Evolutionary conservation across 495 filamentous ascomycete genomes (phyloP), one percentile per base, ranked within the genome.

Genomic region (Hypomontagnella submonticulosa): DNA sequence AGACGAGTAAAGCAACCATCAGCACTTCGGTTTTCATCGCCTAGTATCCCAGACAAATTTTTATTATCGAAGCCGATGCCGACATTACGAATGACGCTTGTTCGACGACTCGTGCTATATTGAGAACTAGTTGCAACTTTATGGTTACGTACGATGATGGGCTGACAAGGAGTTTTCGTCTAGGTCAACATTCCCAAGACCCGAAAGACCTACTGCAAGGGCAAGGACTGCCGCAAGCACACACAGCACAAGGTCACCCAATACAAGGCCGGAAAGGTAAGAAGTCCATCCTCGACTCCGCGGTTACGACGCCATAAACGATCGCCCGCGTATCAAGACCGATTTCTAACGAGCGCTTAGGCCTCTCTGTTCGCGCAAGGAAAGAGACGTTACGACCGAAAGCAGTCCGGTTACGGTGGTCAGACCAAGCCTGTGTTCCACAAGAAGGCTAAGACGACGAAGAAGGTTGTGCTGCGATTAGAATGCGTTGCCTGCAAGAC

Each of bases 391-490:
- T 99, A 99, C 87, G 95, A 98, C 85, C 90, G 96, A 78, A 99
- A 99, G 86, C 96, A 99, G 86, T 92, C 89, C 76, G 91, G 95
- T 88, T 99, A 97, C 84, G 95, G 96, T 89, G 95, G 95, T 90
- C 95, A 99, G 85, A 99, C 95, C 67, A 99, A 99, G 85, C 71
- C 71, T 37, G 71, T 74, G 52, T 74, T 99, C 90, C 94, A 97
- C 90, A 98, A 98, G 89, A 97, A 97, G 87, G 96, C 96, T 66
- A 99, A 99, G 90, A 98, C 96, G 68, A 99, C 96, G 74, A 99
- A 98, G 89, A 99, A 99, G 90, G 89, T 99, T 71, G 96, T 99
- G 78, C 84, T 99, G 73, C 87, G 96, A 81, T 84, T 99, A 76
- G 95, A 99, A 82, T 99, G 96, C 85, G 93, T 91, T 71, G 69